These are phyloP conservation scores for Pulveroboletus sp. DNA, from an alignment of 768 basidiomycete species.

Conservation along the genomic window DNA sequence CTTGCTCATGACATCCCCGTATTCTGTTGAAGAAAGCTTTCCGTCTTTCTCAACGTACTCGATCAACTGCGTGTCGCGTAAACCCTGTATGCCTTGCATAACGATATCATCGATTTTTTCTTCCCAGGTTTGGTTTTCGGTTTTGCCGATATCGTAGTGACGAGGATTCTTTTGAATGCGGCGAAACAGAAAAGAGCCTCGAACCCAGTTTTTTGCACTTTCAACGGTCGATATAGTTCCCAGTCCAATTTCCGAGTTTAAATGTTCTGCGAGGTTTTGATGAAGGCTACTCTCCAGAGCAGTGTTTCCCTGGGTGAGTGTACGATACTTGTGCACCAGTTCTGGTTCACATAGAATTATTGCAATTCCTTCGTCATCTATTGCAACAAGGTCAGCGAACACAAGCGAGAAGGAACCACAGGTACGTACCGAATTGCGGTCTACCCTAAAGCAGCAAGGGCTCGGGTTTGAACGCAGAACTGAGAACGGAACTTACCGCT, in stretches of 20 bases:
- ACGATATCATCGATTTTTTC: constrained; percentile 71
- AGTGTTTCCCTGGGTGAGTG: constrained; percentile 65
- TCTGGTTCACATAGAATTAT: constrained; percentile 78
- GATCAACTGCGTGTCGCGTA: constrained; percentile 62
- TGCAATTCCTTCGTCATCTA: constrained; percentile 80
- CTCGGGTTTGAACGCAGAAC: not conserved
- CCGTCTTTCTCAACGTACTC: constrained; percentile 39
- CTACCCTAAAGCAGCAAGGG: constrained; percentile 52
- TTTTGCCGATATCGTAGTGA: constrained; percentile 65
- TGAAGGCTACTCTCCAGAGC: constrained; percentile 85
- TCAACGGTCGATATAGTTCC: constrained; percentile 70
- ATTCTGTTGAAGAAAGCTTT: constrained; percentile 61
- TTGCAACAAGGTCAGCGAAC: not conserved
- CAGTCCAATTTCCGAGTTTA: constrained; percentile 91
- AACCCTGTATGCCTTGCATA: constrained; percentile 53
- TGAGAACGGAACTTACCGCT: constrained; percentile 49
- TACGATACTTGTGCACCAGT: constrained; percentile 67
- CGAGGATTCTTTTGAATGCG: constrained; percentile 80
- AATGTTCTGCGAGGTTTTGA: constrained; percentile 77
- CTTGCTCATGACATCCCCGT: constrained; percentile 86
- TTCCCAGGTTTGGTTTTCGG: constrained; percentile 58
- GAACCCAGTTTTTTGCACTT: constrained; percentile 79
- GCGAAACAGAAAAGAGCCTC: constrained; percentile 80
- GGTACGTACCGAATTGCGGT: constrained; percentile 80
- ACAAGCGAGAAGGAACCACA: not conserved